Evolutionary conservation across 371 early-diverging fungal genomes (phyloP), one percentile per base, ranked within the genome.

Genomic region (Lichtheimia hyalospora): DNA sequence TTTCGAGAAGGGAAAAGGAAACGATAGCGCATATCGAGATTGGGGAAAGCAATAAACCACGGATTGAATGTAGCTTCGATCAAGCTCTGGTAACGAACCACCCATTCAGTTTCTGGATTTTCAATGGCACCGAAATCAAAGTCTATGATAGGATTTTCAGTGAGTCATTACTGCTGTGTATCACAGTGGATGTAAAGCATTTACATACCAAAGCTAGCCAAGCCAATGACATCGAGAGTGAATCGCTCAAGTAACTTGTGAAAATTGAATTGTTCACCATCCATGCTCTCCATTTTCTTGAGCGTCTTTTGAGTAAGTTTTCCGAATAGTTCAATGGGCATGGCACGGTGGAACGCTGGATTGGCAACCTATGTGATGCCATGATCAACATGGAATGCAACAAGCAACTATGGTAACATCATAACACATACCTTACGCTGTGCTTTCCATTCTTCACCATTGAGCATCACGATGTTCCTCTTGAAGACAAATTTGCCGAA

Each of bases 11-110:
- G 65, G 39, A 76, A 68, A 52, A 77, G 21, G 56, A 55, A 55
- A 20, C 39, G 18, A 5, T 64, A 53, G 3, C 44, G 54, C 40
- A 58, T 49, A 42, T 83, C 83, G 15, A 83, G 70, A 53, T 66
- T 65, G 6, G 82, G 83, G 16, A 81, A 75, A 59, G 79, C 54
- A 20, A 70, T 63, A 64, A 71, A 79, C 10, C 75, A 46, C 2
- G 80, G 80, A 43, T 72, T 58, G 5, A 64, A 54, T 13, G 60
- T 18, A 15, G 34, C 57, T 8, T 39, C 40, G 3, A 58, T 51
- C 14, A 67, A 27, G 3, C 25, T 39, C 41, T 71, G 53, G 34
- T 71, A 71, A 3, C 46, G 18, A 12, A 18, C 39, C 12, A 53
- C 50, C 64, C 64, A 67, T 7, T 43, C 42, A 50, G 39, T 61